A percentile compares a stretch with the other conserved stretches of the same genome.
Evolutionary conservation across 768 basidiomycete species (phyloP).

Genomic region (Rhizopogon salebrosus): DNA sequence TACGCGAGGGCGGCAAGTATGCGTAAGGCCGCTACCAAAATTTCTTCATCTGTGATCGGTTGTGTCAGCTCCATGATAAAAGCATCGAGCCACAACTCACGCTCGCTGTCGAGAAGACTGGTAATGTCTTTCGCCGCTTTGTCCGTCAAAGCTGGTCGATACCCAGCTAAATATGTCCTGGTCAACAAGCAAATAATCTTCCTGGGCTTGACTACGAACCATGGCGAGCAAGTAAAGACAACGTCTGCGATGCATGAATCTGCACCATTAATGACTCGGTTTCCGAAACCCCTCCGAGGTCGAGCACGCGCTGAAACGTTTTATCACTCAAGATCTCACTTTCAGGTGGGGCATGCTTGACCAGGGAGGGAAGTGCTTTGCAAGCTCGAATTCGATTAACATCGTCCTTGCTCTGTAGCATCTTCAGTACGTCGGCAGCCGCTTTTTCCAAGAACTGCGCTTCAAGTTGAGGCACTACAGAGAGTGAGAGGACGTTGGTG

Average conservation of each 20-base stretch:
- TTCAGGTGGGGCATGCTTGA: background rate
- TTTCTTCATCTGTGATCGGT: background rate
- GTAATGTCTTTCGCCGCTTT: background rate
- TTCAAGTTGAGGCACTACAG: background rate
- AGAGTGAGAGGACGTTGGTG: background rate
- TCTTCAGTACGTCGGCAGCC: background rate
- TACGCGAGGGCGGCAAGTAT: constrained; percentile 4
- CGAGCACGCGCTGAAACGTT: constrained; percentile 1
- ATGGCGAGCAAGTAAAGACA: background rate
- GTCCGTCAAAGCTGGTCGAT: background rate
- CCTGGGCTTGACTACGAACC: background rate
- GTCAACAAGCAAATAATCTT: background rate
- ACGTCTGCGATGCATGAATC: constrained; percentile 1
- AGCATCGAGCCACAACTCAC: background rate
- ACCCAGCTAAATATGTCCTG: background rate
- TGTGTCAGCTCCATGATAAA: background rate
- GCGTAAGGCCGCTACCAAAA: constrained; percentile 1
- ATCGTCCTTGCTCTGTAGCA: constrained; percentile 1
- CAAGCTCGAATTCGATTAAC: constrained; percentile 1
- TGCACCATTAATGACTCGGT: background rate
- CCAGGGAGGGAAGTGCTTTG: constrained; percentile 2
- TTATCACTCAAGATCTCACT: background rate
- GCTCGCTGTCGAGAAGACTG: background rate
- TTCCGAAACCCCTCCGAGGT: background rate
- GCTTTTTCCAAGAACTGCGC: background rate